Evolutionary conservation across 345 rosid genomes (phyloP), one percentile per base, ranked within the genome.

Genomic region (Acer negundo): DNA sequence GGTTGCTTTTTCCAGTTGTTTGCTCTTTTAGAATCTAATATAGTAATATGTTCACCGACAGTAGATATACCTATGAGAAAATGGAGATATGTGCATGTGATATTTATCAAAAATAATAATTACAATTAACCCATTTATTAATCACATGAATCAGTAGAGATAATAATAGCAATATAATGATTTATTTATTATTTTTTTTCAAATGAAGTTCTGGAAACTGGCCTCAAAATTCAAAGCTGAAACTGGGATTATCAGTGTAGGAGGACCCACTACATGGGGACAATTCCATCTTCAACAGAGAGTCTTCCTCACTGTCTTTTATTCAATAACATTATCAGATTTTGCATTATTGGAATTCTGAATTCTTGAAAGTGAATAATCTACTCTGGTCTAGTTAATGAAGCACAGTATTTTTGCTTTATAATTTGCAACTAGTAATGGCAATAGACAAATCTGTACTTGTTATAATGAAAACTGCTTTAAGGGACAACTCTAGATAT

Each of bases 211-310:
- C 11, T 16, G 38, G 61, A n/a, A 69, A 24, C 59, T 69, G 73
- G 40, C 1, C 40, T 69, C 15, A 26, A 47, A 20, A 49, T 69
- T 69, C 42, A 70, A 38, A 24, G 42, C 22, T 49, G 73, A 42
- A 49, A 26, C 61, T 16, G 42, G 75, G 24, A 46, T 56, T 56
- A n/a, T 31, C n/a, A 22, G 56, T 71, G 46, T 71, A 44, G 20
- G 10, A 55, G 64, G 64, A 71, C 74, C 74, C 74, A 72, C 31
- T n/a, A n/a, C 65, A 38, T 12, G 58, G 58, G 53, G 12, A 47
- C 70, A 9, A 16, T n/a, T 6, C 40, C 62, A 10, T 70, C 26
- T 28, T 53, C 74, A 10, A 10, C 8, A 1, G 1, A 13, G 1
- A 2, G 3, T 4, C 15, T 15, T 2, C 13, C 16, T 15, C 55